Conservation (phyloP, 768 basidiomycete genomes). For the Boletus vinaceobasis region DNA sequence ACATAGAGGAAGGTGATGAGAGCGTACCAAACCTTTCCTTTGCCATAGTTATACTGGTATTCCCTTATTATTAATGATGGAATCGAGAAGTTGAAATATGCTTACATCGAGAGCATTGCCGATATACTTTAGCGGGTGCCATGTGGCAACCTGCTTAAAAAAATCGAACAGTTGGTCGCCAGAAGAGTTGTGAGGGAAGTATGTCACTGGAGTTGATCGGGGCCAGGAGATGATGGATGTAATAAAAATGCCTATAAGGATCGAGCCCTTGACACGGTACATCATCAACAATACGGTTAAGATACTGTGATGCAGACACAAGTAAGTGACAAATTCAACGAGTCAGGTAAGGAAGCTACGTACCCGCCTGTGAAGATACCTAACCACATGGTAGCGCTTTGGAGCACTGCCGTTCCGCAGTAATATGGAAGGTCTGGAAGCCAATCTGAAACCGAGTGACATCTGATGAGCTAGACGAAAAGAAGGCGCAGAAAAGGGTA, state of each 20-base stretch:
- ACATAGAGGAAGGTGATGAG: constrained; percentile 88
- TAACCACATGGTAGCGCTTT: constrained; percentile 81
- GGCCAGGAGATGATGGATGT: constrained; percentile 89
- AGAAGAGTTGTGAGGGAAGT: constrained; percentile 66
- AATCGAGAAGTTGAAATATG: background rate
- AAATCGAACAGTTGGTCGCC: constrained; percentile 77
- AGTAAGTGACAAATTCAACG: constrained; percentile 2
- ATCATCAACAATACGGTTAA: constrained; percentile 78
- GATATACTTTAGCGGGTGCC: constrained; percentile 57
- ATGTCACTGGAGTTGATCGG: constrained; percentile 74
- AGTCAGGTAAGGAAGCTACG: constrained; percentile 17
- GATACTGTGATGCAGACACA: constrained; percentile 40
- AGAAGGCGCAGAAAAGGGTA: background rate
- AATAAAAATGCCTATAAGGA: constrained; percentile 78
- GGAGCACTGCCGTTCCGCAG: constrained; percentile 63
- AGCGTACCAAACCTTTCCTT: constrained; percentile 83
- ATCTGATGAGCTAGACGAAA: constrained; percentile 7
- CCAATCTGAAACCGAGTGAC: constrained; percentile 37
- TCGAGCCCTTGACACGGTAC: constrained; percentile 80
- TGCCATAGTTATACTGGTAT: constrained; percentile 48
- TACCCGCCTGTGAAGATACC: constrained; percentile 83
- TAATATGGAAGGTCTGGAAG: constrained; percentile 48
- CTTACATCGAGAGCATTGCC: constrained; percentile 70
- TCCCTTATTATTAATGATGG: constrained; percentile 4
- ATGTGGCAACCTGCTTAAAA: constrained; percentile 82